A percentile compares a stretch with the other conserved stretches of the same genome.
phyloP scores from a whole-genome alignment of 2,329 filamentous ascomycete genomes.

The Clarireedia hainanense region DNA sequence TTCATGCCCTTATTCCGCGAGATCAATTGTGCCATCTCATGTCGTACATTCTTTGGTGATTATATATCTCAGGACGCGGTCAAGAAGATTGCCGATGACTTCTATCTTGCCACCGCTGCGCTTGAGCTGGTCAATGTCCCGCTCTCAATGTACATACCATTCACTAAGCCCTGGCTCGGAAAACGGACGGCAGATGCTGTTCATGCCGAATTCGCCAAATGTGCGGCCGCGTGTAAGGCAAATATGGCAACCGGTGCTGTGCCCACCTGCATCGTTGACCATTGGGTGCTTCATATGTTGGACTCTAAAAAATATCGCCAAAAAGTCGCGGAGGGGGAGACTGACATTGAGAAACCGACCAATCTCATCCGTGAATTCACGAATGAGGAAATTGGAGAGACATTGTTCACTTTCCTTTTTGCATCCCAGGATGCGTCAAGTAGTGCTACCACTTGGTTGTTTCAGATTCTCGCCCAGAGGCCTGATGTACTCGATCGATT shows the following conservation, averaged over 20 bases:
- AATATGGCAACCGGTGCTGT: constrained; percentile 63
- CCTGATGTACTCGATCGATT: constrained; percentile 40
- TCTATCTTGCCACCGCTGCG: constrained; percentile 69
- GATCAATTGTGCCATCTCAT: constrained; percentile 70
- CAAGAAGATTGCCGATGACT: constrained; percentile 70
- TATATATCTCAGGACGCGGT: constrained; percentile 67
- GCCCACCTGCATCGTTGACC: constrained; percentile 67
- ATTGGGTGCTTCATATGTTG: constrained; percentile 51
- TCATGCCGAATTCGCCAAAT: constrained; percentile 60
- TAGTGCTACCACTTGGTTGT: constrained; percentile 45
- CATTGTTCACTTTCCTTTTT: constrained; percentile 46
- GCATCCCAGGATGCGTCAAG: constrained; percentile 46
- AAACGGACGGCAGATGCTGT: constrained; percentile 64
- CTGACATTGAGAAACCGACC: constrained; percentile 36
- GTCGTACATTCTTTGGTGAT: constrained; percentile 72
- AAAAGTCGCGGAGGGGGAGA: too few relatives aligned
- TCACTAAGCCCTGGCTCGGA: too few relatives aligned
- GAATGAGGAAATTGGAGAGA: constrained; percentile 41
- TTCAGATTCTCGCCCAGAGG: constrained; percentile 43
- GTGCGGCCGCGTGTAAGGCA: constrained; percentile 62
- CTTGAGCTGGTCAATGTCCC: constrained; percentile 77
- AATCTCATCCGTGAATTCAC: constrained; percentile 44
- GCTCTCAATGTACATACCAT: constrained; percentile 24
- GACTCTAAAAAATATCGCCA: too few relatives aligned
- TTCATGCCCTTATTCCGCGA: constrained; percentile 71